Conservation (phyloP, 176 grass and related monocot genomes). For the Phoenix roebelenii region DNA sequence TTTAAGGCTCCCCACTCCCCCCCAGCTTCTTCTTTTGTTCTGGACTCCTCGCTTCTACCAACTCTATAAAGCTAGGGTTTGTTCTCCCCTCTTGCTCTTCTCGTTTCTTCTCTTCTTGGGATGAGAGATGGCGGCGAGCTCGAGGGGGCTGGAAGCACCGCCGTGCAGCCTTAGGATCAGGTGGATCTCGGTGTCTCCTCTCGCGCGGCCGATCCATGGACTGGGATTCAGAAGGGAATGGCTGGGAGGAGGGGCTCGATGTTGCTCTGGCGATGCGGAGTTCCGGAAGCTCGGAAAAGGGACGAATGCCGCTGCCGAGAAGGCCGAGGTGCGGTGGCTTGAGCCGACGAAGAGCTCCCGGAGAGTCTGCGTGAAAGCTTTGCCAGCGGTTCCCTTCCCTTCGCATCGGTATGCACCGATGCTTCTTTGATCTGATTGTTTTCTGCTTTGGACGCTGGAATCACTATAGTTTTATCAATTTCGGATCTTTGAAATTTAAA, state of each 20-base stretch:
- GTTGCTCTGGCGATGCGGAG: slow-evolving; percentile 29
- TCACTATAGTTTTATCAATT: too few relatives aligned
- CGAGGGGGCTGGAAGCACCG: slow-evolving; percentile 42
- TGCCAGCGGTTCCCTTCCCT: slow-evolving; percentile 38
- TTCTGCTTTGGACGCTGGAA: too few relatives aligned
- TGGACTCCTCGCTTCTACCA: neutral
- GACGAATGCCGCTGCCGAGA: slow-evolving; percentile 30
- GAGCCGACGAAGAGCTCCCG: slow-evolving; percentile 35
- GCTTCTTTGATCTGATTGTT: neutral
- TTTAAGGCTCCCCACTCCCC: neutral
- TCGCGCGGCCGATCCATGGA: neutral
- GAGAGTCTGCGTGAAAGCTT: slow-evolving; percentile 24
- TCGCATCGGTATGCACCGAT: slow-evolving; percentile 39
- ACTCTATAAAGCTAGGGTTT: neutral
- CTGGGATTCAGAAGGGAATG: too few relatives aligned
- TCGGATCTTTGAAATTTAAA: too few relatives aligned
- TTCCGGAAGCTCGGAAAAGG: slow-evolving; percentile 26
- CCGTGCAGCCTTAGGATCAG: slow-evolving; percentile 37
- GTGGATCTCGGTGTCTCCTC: slow-evolving; percentile 8
- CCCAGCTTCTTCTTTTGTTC: too few relatives aligned
- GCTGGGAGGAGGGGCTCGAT: slow-evolving; percentile 9
- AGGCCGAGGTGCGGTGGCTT: slow-evolving; percentile 33
- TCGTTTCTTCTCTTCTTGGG: slow-evolving; percentile 5
- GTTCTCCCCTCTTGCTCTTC: neutral
- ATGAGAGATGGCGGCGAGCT: slow-evolving; percentile 52